Evolutionary conservation across 768 basidiomycete genomes (phyloP), one percentile per base, ranked within the genome.

Genomic region (Rhizopogon vulgaris): DNA sequence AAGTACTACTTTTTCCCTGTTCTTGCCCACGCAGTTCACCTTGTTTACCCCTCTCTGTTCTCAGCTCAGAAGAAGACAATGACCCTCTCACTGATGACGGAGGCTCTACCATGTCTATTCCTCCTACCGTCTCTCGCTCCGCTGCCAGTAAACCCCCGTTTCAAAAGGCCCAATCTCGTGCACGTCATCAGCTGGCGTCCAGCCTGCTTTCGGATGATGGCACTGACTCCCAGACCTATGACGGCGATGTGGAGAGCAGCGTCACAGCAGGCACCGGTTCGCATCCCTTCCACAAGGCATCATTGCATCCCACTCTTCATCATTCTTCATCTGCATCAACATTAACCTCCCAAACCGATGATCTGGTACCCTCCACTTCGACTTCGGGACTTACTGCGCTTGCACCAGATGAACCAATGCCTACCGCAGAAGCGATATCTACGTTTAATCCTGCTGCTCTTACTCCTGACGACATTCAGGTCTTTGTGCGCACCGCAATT

Each of bases 161-260:
- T 57, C 54, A 67, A 22, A 66, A 59, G 48, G 51, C 58, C 64
- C 17, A 60, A 25, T 63, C 60, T 41, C 53, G 60, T 62, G 55
- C 57, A 53, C 74, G 73, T 55, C 81, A 81, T 61, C 83, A 83
- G 47, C 74, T 84, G 11, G 79, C 79, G 3, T 69, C 73, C 47
- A 73, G 73, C 61, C 54, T 83, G 54, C 66, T 85, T 52, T 83
- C 81, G 17, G 86, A 88, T 58, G 84, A 83, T 38, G 82, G 88
- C 49, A 78, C 86, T 8, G 90, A 92, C 64, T 90, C 87, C 0
- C 90, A 90, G 7, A 92, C 90, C 0, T 92, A 94, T 67, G 91
- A 94, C 62, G 91, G 91, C 51, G 91, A 94, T 68, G 76, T 94
- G 51, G 91, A 93, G 65, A 86, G 83, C 41, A 84, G 82, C 59